A percentile compares a stretch with the other conserved stretches of the same genome.
These are phyloP conservation scores for Melampsora larici-populina DNA, from an alignment of 1,284 basidiomycete genomes.

Conservation along the genomic window DNA sequence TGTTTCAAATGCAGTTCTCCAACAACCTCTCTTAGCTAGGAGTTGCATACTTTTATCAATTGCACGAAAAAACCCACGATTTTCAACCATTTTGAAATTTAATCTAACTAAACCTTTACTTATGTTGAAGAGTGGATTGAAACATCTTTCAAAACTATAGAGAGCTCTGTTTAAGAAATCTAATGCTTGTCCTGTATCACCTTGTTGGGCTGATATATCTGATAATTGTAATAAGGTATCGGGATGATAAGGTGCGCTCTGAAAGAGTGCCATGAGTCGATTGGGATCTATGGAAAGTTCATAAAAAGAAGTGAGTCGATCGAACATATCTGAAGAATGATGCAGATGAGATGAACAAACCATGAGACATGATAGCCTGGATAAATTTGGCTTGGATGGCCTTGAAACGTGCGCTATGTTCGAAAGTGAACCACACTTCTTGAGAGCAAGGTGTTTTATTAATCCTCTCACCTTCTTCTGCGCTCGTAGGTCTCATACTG, in stretches of 20 bases:
- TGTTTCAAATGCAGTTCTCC: constrained; percentile 83
- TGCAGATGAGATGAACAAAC: background rate
- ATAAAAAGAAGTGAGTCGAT: background rate
- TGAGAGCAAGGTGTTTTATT: background rate
- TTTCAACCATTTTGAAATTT: constrained; percentile 79
- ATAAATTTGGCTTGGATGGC: constrained; percentile 28
- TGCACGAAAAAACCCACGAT: constrained; percentile 72
- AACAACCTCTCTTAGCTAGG: constrained; percentile 76
- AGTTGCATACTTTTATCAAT: constrained; percentile 47
- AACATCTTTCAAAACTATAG: constrained; percentile 81
- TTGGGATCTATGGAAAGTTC: constrained; percentile 52
- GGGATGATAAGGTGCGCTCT: constrained; percentile 69
- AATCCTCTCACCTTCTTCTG: constrained; percentile 7
- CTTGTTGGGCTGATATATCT: constrained; percentile 53
- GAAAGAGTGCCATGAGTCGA: constrained; percentile 57
- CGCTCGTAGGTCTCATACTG: background rate
- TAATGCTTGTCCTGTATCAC: constrained; percentile 63
- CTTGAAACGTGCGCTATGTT: constrained; percentile 30
- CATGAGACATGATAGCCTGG: constrained; percentile 21
- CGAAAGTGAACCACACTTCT: constrained; percentile 35
- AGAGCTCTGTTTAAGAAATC: constrained; percentile 81
- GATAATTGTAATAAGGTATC: constrained; percentile 84
- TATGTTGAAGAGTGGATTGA: constrained; percentile 77
- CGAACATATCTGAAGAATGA: background rate
- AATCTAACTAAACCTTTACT: constrained; percentile 72